These are phyloP conservation scores for Prototheca wickerhamii DNA, from an alignment of 163 green algal species.

Conservation along the genomic window DNA sequence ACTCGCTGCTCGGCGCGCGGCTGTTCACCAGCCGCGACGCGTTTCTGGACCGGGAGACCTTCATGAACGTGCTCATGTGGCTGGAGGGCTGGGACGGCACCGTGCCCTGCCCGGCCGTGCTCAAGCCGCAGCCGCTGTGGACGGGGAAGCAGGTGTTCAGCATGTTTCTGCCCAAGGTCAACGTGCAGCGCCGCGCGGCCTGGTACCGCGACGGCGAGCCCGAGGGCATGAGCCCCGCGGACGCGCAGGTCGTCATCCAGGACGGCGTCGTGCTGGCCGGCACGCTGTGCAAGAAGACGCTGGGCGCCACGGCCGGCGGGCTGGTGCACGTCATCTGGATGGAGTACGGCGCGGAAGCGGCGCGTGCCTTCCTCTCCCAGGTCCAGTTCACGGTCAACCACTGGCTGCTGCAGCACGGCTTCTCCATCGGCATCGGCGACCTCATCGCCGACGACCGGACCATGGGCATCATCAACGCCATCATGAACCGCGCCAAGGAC, in stretches of 20 bases:
- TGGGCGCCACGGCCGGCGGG: conserved; percentile 72
- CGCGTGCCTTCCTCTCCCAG: conserved; percentile 76
- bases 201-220: conserved; percentile 85
- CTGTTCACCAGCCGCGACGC: conserved; percentile 96
- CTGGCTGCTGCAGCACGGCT: conserved; percentile 87
- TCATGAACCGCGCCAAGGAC: conserved; percentile 83
- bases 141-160: conserved; percentile 95
- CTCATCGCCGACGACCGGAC: conserved; percentile 88
- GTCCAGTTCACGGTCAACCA: conserved; percentile 86
- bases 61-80: conserved; percentile 98
- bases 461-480: conserved; percentile 88
- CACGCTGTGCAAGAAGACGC: conserved; percentile 94
- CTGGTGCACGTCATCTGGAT: conserved; percentile 94
- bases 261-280: conserved; percentile 77
- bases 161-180: conserved; percentile 85
- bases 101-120: conserved; percentile 80
- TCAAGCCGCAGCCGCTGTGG: conserved; percentile 95
- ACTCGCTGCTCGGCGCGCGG: conserved; percentile 82
- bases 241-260: conserved; percentile 86
- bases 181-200: conserved; percentile 65
- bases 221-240: conserved; percentile 69
- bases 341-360: conserved; percentile 69
- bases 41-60: conserved; percentile 86
- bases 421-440: conserved; percentile 96
- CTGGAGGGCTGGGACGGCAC: conserved; percentile 89